Base-by-base conservation (phyloP, 192 early-diverging fungal species). In the Linnemannia exigua region DNA sequence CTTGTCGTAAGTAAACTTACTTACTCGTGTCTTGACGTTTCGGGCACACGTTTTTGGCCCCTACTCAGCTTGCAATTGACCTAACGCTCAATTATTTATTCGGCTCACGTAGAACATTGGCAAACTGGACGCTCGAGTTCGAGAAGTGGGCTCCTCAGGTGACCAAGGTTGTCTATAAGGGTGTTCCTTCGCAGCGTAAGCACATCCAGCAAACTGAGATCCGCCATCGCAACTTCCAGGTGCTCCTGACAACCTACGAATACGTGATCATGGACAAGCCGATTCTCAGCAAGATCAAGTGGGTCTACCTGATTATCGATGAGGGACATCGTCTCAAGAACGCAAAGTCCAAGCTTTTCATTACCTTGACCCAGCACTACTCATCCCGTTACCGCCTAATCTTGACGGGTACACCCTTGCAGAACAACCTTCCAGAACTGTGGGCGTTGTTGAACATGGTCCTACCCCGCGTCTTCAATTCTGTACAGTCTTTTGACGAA, bases 321-420 rank as follows among this genome's bases (percentile, higher is more conserved):
- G 99, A 99, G 87, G 99, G 99, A 76, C 99, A 99, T 88, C 95
- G 99, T 74, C 97, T 99, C 96, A 99, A 99, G 90, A 99, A 99
- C 85, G 88, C 95, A 52, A 89, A 96, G 47, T 96, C 96, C 25
- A 97, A 97, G 80, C 91, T 99, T 44, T 95, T 96, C 28, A 88
- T 89, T 16, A 97, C 95, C 41, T 88, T 99, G 82, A 94, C 95
- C 44, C 95, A 97, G 87, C 94, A 94, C 88, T 99, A 99, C 88
- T 90, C 89, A 37, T 95, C 95, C 5, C 94, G 97, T 12, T 99
- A 97, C 87, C 94, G 98, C 36, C 90, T 99, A 66, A 98, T 99
- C 90, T 89, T 99, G 81, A 99, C 99, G 0, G 99, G 98, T 72
- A 99, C 99, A 17, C 99, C 99, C n/a, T 87, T 99, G 74, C 98